Evolutionary conservation across 2,329 filamentous ascomycete genomes (phyloP).

Genomic region (Penicillium hordei): DNA sequence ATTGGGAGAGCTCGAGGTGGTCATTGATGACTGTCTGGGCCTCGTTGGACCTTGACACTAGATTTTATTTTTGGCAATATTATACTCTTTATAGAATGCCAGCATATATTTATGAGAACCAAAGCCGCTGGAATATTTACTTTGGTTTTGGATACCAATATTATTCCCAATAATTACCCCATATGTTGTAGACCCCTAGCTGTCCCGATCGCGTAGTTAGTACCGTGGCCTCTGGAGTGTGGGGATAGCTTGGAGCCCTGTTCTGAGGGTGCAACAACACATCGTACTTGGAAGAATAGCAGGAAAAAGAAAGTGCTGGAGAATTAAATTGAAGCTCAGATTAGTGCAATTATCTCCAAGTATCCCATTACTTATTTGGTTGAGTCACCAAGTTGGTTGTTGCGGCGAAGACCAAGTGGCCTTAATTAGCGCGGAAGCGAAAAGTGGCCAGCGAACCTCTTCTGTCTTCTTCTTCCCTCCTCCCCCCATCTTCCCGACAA

Average conservation of each 20-base stretch:
- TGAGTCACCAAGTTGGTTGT: constrained; percentile 17
- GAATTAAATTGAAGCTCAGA: background rate
- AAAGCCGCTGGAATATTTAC: background rate
- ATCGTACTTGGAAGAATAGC: background rate
- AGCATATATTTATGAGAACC: background rate
- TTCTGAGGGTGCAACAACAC: constrained; percentile 2
- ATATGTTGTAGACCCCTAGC: background rate
- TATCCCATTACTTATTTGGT: constrained; percentile 1
- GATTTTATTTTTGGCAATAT: constrained; percentile 3
- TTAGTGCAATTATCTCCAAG: background rate
- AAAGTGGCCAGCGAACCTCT: constrained; percentile 40
- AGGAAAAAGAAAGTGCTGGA: background rate
- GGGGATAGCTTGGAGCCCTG: constrained; percentile 7
- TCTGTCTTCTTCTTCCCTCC: constrained; percentile 27
- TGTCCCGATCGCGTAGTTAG: constrained; percentile 8
- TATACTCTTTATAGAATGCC: constrained; percentile 15
- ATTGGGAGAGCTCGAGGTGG: constrained; percentile 54
- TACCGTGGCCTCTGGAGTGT: constrained; percentile 14
- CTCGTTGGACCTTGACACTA: constrained; percentile 44
- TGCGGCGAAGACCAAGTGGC: constrained; percentile 40
- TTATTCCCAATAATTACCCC: background rate
- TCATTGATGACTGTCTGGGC: constrained; percentile 58
- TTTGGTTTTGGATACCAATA: background rate
- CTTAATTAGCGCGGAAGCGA: constrained; percentile 41
- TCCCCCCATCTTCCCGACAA: constrained; percentile 26